Conservation (phyloP, 805 yeast species). For the Metschnikowia koreensis region DNA sequence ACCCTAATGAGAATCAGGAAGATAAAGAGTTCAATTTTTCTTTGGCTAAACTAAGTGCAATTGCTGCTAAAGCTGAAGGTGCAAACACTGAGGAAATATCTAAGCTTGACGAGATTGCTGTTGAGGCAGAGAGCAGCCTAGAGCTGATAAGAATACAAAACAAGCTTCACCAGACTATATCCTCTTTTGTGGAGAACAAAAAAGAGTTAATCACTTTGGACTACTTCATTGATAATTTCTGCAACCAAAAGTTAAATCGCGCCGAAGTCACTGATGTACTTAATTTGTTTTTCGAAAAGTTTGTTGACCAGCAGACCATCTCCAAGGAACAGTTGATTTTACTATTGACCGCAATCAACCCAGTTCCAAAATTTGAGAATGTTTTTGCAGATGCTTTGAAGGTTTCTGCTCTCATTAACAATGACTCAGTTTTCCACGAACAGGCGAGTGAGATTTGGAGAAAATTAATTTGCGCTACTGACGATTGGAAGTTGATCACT, state of each 20-base stretch:
- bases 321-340: constrained; percentile 48
- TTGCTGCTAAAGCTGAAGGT: constrained; percentile 37
- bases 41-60: constrained; percentile 65
- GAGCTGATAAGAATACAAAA: constrained; percentile 51
- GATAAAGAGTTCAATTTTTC: constrained; percentile 59
- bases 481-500: constrained; percentile 49
- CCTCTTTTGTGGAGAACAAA: constrained; percentile 25
- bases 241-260: constrained; percentile 11
- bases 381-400: constrained; percentile 48
- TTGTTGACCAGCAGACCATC: constrained; percentile 41
- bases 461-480: constrained; percentile 49
- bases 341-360: constrained; percentile 47
- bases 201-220: constrained; percentile 26
- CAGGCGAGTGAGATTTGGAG: constrained; percentile 49
- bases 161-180: constrained; percentile 23
- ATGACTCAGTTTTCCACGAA: constrained; percentile 24
- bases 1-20: constrained; percentile 39
- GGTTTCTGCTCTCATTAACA: constrained; percentile 41
- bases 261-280: constrained; percentile 18
- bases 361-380: constrained; percentile 16
- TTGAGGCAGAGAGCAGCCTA: constrained; percentile 49
- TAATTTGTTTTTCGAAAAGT: constrained; percentile 23
- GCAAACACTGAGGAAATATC: background rate
- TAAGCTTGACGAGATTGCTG: constrained; percentile 13
- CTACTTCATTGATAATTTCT: constrained; percentile 22